Evolutionary conservation across 1,284 basidiomycete species (phyloP), one percentile per base, ranked within the genome.

Genomic region (Termitomyces sp.): DNA sequence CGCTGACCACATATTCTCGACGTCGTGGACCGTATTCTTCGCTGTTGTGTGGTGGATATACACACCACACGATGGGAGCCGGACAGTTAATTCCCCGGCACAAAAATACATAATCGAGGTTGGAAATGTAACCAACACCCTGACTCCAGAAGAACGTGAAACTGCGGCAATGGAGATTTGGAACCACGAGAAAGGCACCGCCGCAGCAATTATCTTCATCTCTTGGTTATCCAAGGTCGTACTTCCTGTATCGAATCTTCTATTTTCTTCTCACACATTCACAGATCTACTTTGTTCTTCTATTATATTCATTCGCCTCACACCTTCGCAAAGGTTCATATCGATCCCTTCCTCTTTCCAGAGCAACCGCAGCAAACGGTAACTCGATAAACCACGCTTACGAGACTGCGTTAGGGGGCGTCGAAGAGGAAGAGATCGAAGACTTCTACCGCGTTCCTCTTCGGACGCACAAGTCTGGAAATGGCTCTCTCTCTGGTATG

Each of bases 271-370:
- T 46, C 31, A 51, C 30, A 52, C 33, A 41, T 4, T 33, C n/a
- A 9, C 59, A 97, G 95, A 77, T 97, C 59, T 99, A 97, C 75
- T 95, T 98, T 70, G 88, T 91, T 35, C 72, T 91, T 30, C 72
- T 96, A 35, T 74, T 99, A 33, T 99, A 98, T 70, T 97, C 96
- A 9, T 98, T 93, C 68, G 94, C 95, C 3, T 77, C 86, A 1
- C 96, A 98, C 68, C 84, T 99, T 43, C 89, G 95, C 35, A 88
- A 89, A 64, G 91, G 92, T 44, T 91, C 93, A 11, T 98, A 97
- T 67, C 87, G 90, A 62, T 76, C 85, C 14, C 83, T 97, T 40
- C 89, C 92, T 3, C 77, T 78, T 56, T 78, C 81, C 33, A 79
- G 83, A 37, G 62, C 71, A 38, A 66, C 63, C 19, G 58, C 68